phyloP scores from a whole-genome alignment of 441 rosid genomes.

The Adansonia grandidieri region DNA sequence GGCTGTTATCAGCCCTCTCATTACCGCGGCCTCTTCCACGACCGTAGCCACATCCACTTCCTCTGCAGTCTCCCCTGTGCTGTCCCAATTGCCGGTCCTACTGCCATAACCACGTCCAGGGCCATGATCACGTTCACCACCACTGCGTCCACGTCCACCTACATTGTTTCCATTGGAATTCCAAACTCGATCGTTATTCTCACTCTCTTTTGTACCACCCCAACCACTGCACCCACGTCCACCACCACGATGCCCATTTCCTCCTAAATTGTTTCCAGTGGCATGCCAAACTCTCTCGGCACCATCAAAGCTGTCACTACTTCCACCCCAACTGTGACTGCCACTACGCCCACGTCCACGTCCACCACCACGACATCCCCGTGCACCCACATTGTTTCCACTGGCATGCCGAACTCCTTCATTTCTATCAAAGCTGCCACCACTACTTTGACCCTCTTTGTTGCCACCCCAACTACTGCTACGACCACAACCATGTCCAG shows the following conservation, averaged over 20 bases:
- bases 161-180: background rate
- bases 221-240: background rate
- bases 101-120: constrained; percentile 11
- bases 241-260: background rate
- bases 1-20: background rate
- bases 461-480: constrained; percentile 1
- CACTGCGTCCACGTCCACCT: background rate
- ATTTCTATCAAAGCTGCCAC: constrained; percentile 11
- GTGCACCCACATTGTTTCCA: background rate
- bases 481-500: background rate
- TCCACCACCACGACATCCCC: background rate
- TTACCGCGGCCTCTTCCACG: background rate
- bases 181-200: background rate
- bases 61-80: constrained; percentile 21
- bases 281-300: background rate
- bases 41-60: background rate
- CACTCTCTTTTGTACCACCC: background rate
- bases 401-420: background rate
- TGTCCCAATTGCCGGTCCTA: constrained; percentile 37
- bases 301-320: background rate
- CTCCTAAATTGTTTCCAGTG: background rate
- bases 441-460: background rate
- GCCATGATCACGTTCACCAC: background rate
- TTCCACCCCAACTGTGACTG: constrained; percentile 16
- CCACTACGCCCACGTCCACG: background rate